Evolutionary conservation across 805 yeast species (phyloP), one percentile per base, ranked within the genome.

Genomic region (Hermanozyma aechmeae): DNA sequence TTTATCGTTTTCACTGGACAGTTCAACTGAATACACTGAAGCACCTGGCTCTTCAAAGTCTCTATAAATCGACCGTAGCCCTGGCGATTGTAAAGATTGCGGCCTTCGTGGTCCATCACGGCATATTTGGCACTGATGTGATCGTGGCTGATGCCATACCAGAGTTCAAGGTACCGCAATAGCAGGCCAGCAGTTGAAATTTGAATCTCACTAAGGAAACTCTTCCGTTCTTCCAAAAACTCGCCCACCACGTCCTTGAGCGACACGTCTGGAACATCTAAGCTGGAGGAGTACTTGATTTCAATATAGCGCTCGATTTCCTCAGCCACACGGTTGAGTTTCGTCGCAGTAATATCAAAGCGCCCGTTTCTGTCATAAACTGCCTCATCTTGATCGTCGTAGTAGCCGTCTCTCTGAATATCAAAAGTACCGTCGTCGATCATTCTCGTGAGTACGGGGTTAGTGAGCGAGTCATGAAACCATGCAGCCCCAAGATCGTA

Each of bases 401-500:
- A 74, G 34, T 58, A 61, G 17, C 65, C 53, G 35, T 62, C 66
- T 7, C 30, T 31, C 5, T 16, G n/a, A 4, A 23, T 26, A 16
- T 31, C 30, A 14, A 37, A 41, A 14, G 31, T 13, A 9, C 49
- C 48, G 24, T 37, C 39, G 7, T 38, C 38, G 6, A 50, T 51
- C 5, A 61, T 74, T 32, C 68, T 71, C 25, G 68, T 65, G 42
- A 83, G 77, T 14, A 81, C 57, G 2, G 68, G 65, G 48, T 86
- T 86, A 19, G 68, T 61, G 23, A 84, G 53, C 0, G 86, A 73
- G 40, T 84, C 95, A 47, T 86, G 96, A 46, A 81, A 82, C 96
- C 96, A 86, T 4, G 86, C 71, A 0, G 94, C 95, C 1, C 96
- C 96, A n/a, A 84, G 39, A 48, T 85, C 95, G 42, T 79, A 77